These are phyloP conservation scores for Coemansia sp. DNA, from an alignment of 192 early-diverging fungal genomes.

Conservation along the genomic window DNA sequence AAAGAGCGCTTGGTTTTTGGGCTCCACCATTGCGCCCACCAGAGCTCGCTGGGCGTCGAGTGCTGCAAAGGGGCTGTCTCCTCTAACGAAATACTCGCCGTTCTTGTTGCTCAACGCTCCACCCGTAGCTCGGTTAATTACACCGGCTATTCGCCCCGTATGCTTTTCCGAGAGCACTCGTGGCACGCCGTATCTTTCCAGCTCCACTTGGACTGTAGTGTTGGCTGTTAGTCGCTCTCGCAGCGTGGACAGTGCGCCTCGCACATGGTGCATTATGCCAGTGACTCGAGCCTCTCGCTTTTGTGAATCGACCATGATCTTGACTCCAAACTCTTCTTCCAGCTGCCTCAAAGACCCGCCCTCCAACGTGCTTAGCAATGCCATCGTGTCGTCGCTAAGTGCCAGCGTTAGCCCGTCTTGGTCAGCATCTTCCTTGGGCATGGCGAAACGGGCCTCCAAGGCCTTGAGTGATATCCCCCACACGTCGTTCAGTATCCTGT, in stretches of 20 bases:
- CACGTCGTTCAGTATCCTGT: constrained; percentile 35
- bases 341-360: constrained; percentile 5
- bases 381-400: constrained; percentile 16
- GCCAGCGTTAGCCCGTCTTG: constrained; percentile 28
- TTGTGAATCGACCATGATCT: constrained; percentile 8
- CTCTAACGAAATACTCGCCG: constrained; percentile 32
- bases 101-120: constrained; percentile 11
- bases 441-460: constrained; percentile 14
- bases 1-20: constrained; percentile 17
- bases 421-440: constrained; percentile 4
- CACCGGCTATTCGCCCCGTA: constrained; percentile 1
- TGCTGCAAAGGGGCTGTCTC: constrained; percentile 20
- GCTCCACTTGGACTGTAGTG: constrained; percentile 27
- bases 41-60: constrained; percentile 39
- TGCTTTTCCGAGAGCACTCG: constrained; percentile 23
- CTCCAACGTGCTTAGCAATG: constrained; percentile 12
- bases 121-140: constrained; percentile 1
- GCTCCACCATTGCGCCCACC: constrained; percentile 33
- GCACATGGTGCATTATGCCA: constrained; percentile 29
- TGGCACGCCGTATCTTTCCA: constrained; percentile 19
- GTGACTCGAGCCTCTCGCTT: constrained; percentile 13
- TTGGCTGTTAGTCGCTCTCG: constrained; percentile 35
- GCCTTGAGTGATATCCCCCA: constrained; percentile 36
- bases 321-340: constrained; percentile 29
- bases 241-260: constrained; percentile 31